Evolutionary conservation across 345 rosid genomes (phyloP), one percentile per base, ranked within the genome.

Genomic region (Mangifera indica): DNA sequence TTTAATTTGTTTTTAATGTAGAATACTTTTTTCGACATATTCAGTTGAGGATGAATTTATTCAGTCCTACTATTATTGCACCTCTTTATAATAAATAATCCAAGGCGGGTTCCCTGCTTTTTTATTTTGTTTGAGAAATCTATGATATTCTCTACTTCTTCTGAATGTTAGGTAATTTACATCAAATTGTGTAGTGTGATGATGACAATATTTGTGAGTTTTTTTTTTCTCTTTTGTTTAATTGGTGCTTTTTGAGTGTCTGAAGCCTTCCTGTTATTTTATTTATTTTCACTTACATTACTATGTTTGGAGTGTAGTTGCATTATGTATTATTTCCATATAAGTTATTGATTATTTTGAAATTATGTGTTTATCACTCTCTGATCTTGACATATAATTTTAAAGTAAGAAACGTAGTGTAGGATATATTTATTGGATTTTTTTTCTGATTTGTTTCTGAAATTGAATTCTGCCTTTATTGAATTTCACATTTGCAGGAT

Each of bases 401-500:
- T 65, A 65, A 2, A 25, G 42, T 48, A 46, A 46, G 26, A 26
- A 25, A 22, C 45, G 1, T 14, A 3, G 9, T 12, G 48, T 20
- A 67, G 8, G 15, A 67, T 32, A 32, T 13, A 22, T 67, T 52
- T 45, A 34, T 53, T 15, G 15, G 22, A n/a, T n/a, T 3, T 54
- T 54, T 68, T 54, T 68, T 54, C 20, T 54, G 20, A 13, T 40
- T 68, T 21, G 51, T 37, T 22, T 34, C 42, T 22, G 32, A 40
- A 40, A 48, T 45, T 62, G 7, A 26, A 67, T 26, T 62, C 12
- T 46, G 10, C 44, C 37, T 29, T 26, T 58, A 26, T 7, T 53
- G 63, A 25, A 67, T 60, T 11, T 45, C 37, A 5, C 46, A 25
- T 63, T 57, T 75, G 26, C 79, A 88, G 92, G 93, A 88, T 34